phyloP scores from a whole-genome alignment of 1,139 yeast genomes.

The Lodderomyces elongisporus region DNA sequence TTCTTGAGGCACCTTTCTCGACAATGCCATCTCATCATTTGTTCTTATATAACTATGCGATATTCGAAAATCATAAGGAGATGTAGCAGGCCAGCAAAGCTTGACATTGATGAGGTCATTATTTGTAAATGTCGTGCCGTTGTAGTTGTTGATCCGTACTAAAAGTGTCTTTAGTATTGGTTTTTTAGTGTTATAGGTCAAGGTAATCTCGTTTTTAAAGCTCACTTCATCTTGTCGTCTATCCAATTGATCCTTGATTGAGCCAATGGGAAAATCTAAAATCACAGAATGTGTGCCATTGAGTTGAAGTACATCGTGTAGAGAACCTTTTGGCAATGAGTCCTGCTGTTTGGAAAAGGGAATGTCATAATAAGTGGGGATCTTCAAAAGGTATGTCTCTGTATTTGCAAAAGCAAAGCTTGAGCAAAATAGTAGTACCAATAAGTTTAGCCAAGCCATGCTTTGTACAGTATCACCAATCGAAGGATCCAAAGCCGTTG shows the following conservation, averaged over 20 bases:
- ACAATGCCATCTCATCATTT: slow-evolving; percentile 6
- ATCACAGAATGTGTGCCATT: slow-evolving; percentile 26
- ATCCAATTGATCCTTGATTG: slow-evolving; percentile 10
- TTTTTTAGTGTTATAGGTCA: slow-evolving; percentile 15
- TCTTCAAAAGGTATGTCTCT: slow-evolving; percentile 27
- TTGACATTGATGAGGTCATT: slow-evolving; percentile 33
- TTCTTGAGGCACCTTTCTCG: not conserved
- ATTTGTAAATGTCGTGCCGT: slow-evolving; percentile 22
- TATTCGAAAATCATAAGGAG: slow-evolving; percentile 27
- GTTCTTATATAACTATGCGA: slow-evolving; percentile 20
- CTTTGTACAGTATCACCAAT: no score
- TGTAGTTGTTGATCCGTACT: slow-evolving; percentile 33
- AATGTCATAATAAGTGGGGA: slow-evolving; percentile 36
- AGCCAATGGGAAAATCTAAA: slow-evolving; percentile 27
- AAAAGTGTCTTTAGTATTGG: slow-evolving; percentile 18
- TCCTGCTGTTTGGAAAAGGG: slow-evolving; percentile 18
- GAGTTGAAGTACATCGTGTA: slow-evolving; percentile 6
- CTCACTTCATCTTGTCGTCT: not conserved
- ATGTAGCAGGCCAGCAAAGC: slow-evolving; percentile 44
- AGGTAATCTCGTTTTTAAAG: slow-evolving; percentile 5
- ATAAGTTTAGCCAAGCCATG: no score
- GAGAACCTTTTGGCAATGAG: slow-evolving; percentile 1
- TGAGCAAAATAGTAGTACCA: no score
- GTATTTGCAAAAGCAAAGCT: slow-evolving; percentile 38
- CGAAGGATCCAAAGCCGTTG: no score